phyloP scores from a whole-genome alignment of 2,329 filamentous ascomycete species.

The Colletotrichum melonis region DNA sequence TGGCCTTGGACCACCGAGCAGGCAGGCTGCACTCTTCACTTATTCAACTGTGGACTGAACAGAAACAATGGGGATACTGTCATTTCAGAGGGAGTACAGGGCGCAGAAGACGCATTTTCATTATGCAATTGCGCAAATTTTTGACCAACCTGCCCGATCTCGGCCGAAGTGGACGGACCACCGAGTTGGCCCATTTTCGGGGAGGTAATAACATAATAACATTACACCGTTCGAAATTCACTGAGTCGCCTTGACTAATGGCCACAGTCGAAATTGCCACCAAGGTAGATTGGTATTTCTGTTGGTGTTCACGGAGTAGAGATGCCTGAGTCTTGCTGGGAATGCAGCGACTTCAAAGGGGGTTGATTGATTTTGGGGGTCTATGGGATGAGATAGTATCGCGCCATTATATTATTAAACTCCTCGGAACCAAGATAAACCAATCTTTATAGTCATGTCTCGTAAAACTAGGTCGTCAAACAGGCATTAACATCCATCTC shows the following conservation, averaged over 20 bases:
- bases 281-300: background rate
- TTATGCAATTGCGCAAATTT: conserved; percentile 2
- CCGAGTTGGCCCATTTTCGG: conserved; percentile 12
- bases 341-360: background rate
- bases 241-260: conserved; percentile 2
- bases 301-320: background rate
- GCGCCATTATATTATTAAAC: background rate
- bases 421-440: fast-evolving
- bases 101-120: background rate
- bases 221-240: background rate
- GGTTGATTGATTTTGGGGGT: too few species aligned
- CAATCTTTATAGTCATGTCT: fast-evolving
- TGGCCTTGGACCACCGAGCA: background rate
- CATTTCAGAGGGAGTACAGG: background rate
- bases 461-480: too few species aligned
- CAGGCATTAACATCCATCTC: background rate
- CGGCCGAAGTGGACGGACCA: conserved; percentile 19
- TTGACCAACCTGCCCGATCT: conserved; percentile 11
- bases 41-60: background rate
- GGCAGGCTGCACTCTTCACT: background rate
- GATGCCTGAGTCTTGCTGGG: background rate
- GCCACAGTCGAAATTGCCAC: background rate
- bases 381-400: too few species aligned
- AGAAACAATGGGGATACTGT: background rate
- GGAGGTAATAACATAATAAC: background rate